Conservation (phyloP, 1,284 basidiomycete genomes). For the Laetiporus sulphureus region DNA sequence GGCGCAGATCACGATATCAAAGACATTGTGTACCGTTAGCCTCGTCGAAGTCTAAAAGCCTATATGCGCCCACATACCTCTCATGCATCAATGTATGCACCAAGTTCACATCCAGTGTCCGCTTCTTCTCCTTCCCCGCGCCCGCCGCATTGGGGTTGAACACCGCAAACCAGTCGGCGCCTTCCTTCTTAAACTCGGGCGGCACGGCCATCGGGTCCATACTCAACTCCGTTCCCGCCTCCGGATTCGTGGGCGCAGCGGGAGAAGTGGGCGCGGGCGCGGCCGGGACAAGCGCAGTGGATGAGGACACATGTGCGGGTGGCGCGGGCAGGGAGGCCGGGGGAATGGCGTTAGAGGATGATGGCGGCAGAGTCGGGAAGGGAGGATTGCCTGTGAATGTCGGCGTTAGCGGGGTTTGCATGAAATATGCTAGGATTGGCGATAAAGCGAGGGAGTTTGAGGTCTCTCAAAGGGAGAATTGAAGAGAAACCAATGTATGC, state of each 20-base stretch:
- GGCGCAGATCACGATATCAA: too few species aligned
- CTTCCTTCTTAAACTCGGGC: conserved; percentile 68
- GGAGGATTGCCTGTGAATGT: background rate
- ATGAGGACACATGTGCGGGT: too few species aligned
- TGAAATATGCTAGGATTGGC: too few species aligned
- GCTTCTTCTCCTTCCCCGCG: conserved; percentile 35
- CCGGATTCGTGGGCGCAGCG: conserved; percentile 1
- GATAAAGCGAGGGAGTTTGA: too few species aligned
- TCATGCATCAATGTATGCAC: conserved; percentile 92
- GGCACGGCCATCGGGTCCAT: conserved; percentile 41
- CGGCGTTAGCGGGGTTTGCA: too few species aligned
- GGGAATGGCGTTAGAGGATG: background rate
- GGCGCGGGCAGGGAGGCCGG: too few species aligned
- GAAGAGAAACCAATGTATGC: too few species aligned
- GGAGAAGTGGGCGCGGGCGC: too few species aligned
- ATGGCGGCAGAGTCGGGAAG: background rate
- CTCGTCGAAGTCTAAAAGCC: too few species aligned
- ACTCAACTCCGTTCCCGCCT: conserved; percentile 17
- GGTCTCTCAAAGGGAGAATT: too few species aligned
- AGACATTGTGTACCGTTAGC: too few species aligned
- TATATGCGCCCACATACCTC: conserved; percentile 73
- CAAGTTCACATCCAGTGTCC: conserved; percentile 80
- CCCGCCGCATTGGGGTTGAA: conserved; percentile 74
- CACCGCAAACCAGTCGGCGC: conserved; percentile 91
- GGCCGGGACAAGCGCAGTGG: too few species aligned